A percentile compares a stretch with the other conserved stretches of the same genome.
These are phyloP conservation scores for Hypoxylon sp. DNA, from an alignment of 2,329 filamentous ascomycete genomes.

Conservation along the genomic window DNA sequence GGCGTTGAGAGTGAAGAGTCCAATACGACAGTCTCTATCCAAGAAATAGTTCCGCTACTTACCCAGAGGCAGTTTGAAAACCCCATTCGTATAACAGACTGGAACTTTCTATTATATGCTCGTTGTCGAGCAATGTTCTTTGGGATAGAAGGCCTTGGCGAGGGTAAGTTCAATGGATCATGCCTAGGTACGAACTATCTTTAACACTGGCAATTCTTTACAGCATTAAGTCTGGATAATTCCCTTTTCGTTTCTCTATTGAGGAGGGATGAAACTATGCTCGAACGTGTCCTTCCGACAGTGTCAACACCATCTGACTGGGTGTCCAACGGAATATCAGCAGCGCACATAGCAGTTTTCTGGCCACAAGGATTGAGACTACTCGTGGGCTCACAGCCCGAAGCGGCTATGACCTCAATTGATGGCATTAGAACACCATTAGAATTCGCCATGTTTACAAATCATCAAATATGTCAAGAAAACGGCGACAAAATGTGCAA, in stretches of 20 bases:
- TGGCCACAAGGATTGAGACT: slow-evolving; percentile 11
- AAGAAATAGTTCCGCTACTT: not conserved
- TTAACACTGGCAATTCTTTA: not conserved
- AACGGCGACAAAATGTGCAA: not conserved
- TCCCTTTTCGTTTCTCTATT: not conserved
- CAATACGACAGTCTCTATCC: not conserved
- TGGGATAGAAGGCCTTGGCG: not conserved
- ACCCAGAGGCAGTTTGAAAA: not conserved
- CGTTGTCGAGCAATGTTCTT: not conserved
- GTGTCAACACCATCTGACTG: not conserved
- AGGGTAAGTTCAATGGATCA: not conserved
- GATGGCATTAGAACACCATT: not conserved
- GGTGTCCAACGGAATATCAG: not conserved
- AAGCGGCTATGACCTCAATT: not conserved
- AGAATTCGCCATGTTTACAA: not conserved
- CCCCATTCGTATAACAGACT: not conserved
- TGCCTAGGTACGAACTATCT: no score
- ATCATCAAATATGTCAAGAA: not conserved
- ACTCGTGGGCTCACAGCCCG: not conserved
- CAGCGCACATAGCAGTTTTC: slow-evolving; percentile 9
- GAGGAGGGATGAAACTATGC: not conserved
- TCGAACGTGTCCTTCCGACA: not conserved
- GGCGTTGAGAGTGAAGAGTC: not conserved
- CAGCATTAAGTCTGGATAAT: slow-evolving; percentile 1
- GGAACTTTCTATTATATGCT: not conserved